Base-by-base conservation (phyloP, 306 rosid genomes). In the Lablab purpureus region DNA sequence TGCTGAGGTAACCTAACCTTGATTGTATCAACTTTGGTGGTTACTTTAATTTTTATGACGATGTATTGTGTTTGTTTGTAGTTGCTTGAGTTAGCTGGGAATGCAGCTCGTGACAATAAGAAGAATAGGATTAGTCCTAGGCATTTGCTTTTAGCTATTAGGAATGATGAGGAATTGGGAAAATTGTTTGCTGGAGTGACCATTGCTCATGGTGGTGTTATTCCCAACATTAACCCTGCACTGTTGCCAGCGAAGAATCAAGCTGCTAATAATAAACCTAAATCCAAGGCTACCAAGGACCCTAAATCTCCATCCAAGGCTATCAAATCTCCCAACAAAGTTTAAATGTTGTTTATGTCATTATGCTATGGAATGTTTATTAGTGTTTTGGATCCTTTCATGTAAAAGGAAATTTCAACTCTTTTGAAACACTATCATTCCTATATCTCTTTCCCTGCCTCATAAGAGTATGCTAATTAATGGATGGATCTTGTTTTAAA, bases 11-110 rank as follows among this genome's bases (percentile, higher is more conserved):
- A n/a, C n/a, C n/a, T n/a, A n/a, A n/a, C n/a, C n/a, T n/a, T n/a
- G n/a, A n/a, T n/a, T n/a, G n/a, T n/a, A n/a, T n/a, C n/a, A n/a
- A n/a, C n/a, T n/a, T n/a, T n/a, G n/a, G n/a, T n/a, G n/a, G n/a
- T n/a, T n/a, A n/a, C n/a, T n/a, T n/a, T n/a, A n/a, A n/a, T n/a
- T n/a, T n/a, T n/a, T n/a, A n/a, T n/a, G n/a, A n/a, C n/a, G n/a
- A n/a, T n/a, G n/a, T n/a, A n/a, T n/a, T n/a, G n/a, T n/a, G n/a
- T n/a, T n/a, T n/a, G n/a, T n/a, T n/a, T n/a, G n/a, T n/a, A n/a
- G n/a, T n/a, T n/a, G n/a, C n/a, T 93, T 81, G 97, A 93, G 28
- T 84, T 93, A 82, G 98, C 98, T 49, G 98, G n/a, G n/a, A n/a
- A n/a, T n/a, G n/a, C n/a, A n/a, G n/a, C n/a, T n/a, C n/a, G n/a